phyloP scores from a whole-genome alignment of 2,329 filamentous ascomycete species.

The Talaromyces sp. region DNA sequence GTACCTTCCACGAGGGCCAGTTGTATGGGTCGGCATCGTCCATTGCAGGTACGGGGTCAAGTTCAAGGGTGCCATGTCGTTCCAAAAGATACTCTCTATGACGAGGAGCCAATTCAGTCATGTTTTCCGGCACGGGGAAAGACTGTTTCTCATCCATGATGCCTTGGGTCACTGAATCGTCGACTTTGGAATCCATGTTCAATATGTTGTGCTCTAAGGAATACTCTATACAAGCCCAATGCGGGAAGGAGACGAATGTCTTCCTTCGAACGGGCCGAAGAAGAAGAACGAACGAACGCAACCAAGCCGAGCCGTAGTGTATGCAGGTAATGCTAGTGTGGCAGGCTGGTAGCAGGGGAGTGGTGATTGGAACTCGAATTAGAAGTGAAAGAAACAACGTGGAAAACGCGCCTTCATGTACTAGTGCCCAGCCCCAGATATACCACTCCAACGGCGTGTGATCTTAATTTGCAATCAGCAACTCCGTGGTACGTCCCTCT shows the following conservation, averaged over 20 bases:
- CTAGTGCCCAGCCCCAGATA: background rate
- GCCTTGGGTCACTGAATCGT: background rate
- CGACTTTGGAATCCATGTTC: background rate
- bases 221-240: background rate
- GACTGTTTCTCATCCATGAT: background rate
- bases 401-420: background rate
- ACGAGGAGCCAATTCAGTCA: conserved; percentile 16
- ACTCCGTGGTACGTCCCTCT: too few species aligned
- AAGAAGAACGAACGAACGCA: background rate
- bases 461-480: background rate
- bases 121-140: background rate
- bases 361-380: background rate
- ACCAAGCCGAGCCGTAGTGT: background rate
- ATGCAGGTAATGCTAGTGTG: background rate
- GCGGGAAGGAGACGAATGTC: background rate
- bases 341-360: too few species aligned
- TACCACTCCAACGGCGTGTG: background rate
- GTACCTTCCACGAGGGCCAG: conserved; percentile 52
- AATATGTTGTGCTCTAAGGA: background rate
- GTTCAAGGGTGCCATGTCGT: conserved; percentile 53
- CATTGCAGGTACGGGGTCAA: conserved; percentile 53
- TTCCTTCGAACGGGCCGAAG: background rate
- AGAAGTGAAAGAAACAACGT: background rate
- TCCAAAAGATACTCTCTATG: conserved; percentile 50
- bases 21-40: conserved; percentile 56